Evolutionary conservation across 805 yeast species (phyloP).

Genomic region (Yamadazyma laniorum): DNA sequence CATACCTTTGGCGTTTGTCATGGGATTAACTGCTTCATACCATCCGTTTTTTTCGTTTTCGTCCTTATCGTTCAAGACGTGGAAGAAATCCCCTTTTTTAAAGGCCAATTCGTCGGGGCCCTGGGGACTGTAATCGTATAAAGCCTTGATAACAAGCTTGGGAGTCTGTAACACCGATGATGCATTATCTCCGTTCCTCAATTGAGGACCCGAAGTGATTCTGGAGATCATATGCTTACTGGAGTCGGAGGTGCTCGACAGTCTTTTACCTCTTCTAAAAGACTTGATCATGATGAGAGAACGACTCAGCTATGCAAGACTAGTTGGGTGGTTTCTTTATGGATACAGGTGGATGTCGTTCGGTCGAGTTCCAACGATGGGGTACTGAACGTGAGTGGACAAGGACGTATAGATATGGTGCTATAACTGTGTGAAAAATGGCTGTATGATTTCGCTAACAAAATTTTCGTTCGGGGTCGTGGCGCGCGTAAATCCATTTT

Average conservation of each 20-base stretch:
- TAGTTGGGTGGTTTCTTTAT: no score
- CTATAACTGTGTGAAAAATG: no score
- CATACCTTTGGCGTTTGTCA: conserved; percentile 72
- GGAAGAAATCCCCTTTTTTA: conserved; percentile 82
- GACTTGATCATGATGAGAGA: conserved; percentile 39
- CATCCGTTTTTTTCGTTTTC: conserved; percentile 49
- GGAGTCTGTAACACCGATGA: conserved; percentile 50
- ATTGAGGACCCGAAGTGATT: conserved; percentile 19
- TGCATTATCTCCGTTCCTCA: conserved; percentile 9
- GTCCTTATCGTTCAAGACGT: conserved; percentile 47
- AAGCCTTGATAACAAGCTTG: conserved; percentile 79
- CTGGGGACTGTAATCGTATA: conserved; percentile 72
- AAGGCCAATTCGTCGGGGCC: conserved; percentile 81
- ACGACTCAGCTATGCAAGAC: no score
- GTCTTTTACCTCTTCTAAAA: conserved; percentile 42
- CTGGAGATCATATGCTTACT: conserved; percentile 32
- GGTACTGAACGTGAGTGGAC: no score
- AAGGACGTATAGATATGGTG: no score
- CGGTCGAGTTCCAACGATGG: no score
- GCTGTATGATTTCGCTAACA: no score
- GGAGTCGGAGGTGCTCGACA: conserved; percentile 29
- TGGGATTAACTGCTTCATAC: conserved; percentile 89
- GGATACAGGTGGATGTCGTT: no score
- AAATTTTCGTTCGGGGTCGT: no score
- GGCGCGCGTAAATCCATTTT: no score